Percentiles rank a stretch among this genome's conserved stretches.
phyloP scores from a whole-genome alignment of 495 filamentous ascomycete species.

The Aspergillus wentii region DNA sequence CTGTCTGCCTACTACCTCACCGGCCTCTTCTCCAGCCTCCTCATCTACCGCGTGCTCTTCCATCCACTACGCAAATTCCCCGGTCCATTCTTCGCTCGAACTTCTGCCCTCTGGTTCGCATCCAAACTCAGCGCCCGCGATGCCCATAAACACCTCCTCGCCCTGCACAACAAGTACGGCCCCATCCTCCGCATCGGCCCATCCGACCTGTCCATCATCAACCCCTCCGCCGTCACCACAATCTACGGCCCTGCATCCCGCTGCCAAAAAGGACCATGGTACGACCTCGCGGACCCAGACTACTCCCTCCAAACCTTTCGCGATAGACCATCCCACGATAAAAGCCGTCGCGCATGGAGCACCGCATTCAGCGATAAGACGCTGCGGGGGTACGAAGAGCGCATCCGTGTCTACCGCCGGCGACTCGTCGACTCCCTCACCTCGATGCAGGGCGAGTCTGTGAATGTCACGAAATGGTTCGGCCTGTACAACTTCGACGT shows the following conservation, averaged over 20 bases:
- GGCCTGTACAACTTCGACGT: constrained; percentile 30
- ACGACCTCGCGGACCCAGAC: constrained; percentile 20
- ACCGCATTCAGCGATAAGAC: constrained; percentile 25
- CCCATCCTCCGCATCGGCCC: constrained; percentile 28
- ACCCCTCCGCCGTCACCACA: constrained; percentile 21
- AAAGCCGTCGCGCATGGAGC: constrained; percentile 31
- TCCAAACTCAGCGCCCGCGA: background rate
- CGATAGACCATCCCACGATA: constrained; percentile 19
- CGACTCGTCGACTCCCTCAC: constrained; percentile 10
- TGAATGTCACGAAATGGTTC: constrained; percentile 29
- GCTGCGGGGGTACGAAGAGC: constrained; percentile 25
- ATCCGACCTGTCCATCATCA: constrained; percentile 26
- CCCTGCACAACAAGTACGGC: constrained; percentile 32
- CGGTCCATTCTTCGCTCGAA: constrained; percentile 15
- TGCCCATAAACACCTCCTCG: constrained; percentile 11
- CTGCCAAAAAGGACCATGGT: constrained; percentile 32
- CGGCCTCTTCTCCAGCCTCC: constrained; percentile 24
- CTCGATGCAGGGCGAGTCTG: constrained; percentile 6
- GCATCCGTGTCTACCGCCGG: constrained; percentile 17
- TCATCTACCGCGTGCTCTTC: constrained; percentile 21
- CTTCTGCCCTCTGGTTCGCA: constrained; percentile 19
- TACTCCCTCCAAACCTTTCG: constrained; percentile 13
- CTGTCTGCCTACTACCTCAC: too few species aligned
- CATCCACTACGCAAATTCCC: constrained; percentile 24
- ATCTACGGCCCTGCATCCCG: constrained; percentile 27